Evolutionary conservation across 177 flowering plant species (phyloP).

Genomic region (Telopea speciosissima): DNA sequence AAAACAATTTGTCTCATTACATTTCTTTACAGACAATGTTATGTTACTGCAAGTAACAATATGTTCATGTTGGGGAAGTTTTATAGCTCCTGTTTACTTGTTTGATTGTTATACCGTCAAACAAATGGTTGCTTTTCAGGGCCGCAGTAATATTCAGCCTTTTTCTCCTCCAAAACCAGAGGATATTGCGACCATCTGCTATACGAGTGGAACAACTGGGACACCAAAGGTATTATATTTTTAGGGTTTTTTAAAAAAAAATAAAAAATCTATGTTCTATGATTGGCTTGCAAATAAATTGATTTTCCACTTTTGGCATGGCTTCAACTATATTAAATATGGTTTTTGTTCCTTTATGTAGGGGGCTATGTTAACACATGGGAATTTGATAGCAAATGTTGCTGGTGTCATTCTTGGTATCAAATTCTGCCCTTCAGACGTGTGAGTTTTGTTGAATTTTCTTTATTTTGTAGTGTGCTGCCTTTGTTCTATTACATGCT

Average conservation of each 20-base stretch:
- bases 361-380: slow-evolving; percentile 93
- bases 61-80: not conserved
- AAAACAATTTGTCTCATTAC: not conserved
- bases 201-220: slow-evolving; percentile 99
- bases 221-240: slow-evolving; percentile 75
- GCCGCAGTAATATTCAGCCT: slow-evolving; percentile 57
- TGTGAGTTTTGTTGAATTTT: slow-evolving; percentile 46
- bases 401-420: slow-evolving; percentile 44
- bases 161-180: slow-evolving; percentile 82
- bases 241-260: not conserved
- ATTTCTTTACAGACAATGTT: not conserved
- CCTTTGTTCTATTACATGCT: slow-evolving; percentile 2
- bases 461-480: not conserved
- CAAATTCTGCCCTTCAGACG: slow-evolving; percentile 60
- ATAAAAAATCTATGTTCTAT: no score
- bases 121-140: slow-evolving; percentile 38
- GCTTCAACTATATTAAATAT: not conserved
- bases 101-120: slow-evolving; percentile 1
- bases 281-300: slow-evolving; percentile 2
- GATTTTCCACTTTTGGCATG: not conserved
- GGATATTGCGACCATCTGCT: slow-evolving; percentile 93
- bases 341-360: slow-evolving; percentile 18
- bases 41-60: no score
- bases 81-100: not conserved
- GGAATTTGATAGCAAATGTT: slow-evolving; percentile 77